These are phyloP conservation scores for Pseudogymnoascus destructans DNA, from an alignment of 2,329 filamentous ascomycete species.

Conservation along the genomic window DNA sequence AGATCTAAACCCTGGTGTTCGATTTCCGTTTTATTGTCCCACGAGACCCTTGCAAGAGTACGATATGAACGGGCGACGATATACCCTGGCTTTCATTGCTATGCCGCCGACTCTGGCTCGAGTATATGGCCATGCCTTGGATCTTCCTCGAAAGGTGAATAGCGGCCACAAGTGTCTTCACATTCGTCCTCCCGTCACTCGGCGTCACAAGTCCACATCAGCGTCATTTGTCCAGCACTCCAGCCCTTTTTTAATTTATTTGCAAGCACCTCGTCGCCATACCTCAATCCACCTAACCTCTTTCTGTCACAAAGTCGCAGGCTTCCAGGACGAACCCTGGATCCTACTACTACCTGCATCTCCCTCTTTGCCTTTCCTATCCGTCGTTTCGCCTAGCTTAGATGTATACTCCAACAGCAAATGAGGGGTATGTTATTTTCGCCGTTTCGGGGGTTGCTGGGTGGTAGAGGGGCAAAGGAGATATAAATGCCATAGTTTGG, in stretches of 20 bases:
- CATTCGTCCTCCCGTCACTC: not conserved
- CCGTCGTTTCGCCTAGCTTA: slow-evolving; percentile 5
- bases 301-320: slow-evolving; percentile 6
- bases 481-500: not conserved
- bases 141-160: slow-evolving; percentile 1
- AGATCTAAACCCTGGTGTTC: slow-evolving; percentile 50
- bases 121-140: not conserved
- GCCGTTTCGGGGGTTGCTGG: not conserved
- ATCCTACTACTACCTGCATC: slow-evolving; percentile 7
- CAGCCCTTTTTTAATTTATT: not conserved
- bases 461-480: not conserved
- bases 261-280: slow-evolving; percentile 4
- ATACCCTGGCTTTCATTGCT: not conserved
- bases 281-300: not conserved
- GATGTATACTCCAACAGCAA: slow-evolving; percentile 5
- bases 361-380: not conserved
- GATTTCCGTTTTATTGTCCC: not conserved
- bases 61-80: not conserved
- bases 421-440: slow-evolving; percentile 4
- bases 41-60: not conserved
- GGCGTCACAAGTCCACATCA: not conserved
- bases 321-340: slow-evolving; percentile 4
- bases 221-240: not conserved
- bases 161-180: not conserved
- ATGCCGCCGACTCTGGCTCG: not conserved